Conservation (phyloP, 2,329 filamentous ascomycete species). For the Neonectria neomacrospora region DNA sequence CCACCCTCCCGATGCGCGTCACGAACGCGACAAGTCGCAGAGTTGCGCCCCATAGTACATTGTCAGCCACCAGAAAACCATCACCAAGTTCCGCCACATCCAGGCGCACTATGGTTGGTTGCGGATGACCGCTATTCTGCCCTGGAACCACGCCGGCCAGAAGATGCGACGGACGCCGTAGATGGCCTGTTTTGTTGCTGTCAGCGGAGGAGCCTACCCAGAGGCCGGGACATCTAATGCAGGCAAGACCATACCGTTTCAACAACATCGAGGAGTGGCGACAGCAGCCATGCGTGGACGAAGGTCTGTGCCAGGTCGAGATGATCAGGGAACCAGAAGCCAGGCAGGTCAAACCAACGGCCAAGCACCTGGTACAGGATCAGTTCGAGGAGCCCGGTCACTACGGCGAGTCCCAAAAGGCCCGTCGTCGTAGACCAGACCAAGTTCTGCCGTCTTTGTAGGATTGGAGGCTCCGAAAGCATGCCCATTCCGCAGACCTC, state of each 20-base stretch:
- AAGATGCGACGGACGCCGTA: slow-evolving; percentile 5
- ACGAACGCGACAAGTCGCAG: slow-evolving; percentile 7
- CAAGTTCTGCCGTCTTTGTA: slow-evolving; percentile 16
- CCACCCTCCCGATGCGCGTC: neutral
- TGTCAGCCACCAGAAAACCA: slow-evolving; percentile 14
- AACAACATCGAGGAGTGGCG: slow-evolving; percentile 37
- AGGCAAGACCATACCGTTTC: slow-evolving; percentile 35
- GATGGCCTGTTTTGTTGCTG: neutral
- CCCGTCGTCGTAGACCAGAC: slow-evolving; percentile 20
- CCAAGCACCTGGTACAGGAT: slow-evolving; percentile 14
- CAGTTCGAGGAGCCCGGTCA: slow-evolving; percentile 18
- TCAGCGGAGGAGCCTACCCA: neutral
- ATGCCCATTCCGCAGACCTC: slow-evolving; percentile 34
- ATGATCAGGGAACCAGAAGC: slow-evolving; percentile 34
- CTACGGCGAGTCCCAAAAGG: slow-evolving; percentile 17
- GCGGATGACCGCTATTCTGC: slow-evolving; percentile 6
- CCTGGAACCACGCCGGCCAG: slow-evolving; percentile 1
- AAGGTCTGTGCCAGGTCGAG: slow-evolving; percentile 25
- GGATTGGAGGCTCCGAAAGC: slow-evolving; percentile 21
- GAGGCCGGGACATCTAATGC: neutral
- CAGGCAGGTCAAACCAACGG: slow-evolving; percentile 22
- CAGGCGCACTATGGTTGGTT: slow-evolving; percentile 22
- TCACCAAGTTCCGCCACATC: slow-evolving; percentile 20
- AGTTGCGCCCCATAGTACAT: slow-evolving; percentile 16
- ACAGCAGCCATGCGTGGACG: slow-evolving; percentile 35